A percentile compares a stretch with the other conserved stretches of the same genome.
phyloP scores from a whole-genome alignment of 2,329 filamentous ascomycete species.

The Pyrenophora seminiperda region DNA sequence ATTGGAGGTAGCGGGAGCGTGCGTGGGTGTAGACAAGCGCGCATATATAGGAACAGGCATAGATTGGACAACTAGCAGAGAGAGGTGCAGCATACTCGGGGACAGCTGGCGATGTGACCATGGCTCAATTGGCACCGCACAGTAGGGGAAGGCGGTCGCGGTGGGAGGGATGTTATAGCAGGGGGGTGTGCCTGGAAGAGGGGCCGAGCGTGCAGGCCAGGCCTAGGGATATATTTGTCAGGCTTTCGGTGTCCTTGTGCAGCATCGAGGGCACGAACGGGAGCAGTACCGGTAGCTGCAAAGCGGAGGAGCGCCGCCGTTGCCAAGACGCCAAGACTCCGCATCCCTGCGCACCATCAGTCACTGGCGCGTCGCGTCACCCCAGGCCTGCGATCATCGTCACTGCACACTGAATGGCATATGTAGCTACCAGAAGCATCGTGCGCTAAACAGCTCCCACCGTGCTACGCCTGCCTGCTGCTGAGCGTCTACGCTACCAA shows the following conservation, averaged over 20 bases:
- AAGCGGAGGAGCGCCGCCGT: slow-evolving; percentile 22
- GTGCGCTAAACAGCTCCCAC: neutral
- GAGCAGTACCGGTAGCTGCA: slow-evolving; percentile 18
- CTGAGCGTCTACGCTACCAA: slow-evolving; percentile 7
- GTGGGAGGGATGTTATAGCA: slow-evolving; percentile 9
- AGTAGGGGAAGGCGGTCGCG: slow-evolving; percentile 16
- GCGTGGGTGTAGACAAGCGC: neutral
- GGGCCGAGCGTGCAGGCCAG: slow-evolving; percentile 16
- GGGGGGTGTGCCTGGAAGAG: slow-evolving; percentile 18
- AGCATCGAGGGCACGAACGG: slow-evolving; percentile 24
- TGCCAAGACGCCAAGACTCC: slow-evolving; percentile 22
- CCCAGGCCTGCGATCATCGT: neutral
- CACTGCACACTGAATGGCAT: no score
- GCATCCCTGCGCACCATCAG: slow-evolving; percentile 11
- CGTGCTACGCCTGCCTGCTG: slow-evolving; percentile 14
- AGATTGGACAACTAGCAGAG: slow-evolving; percentile 17
- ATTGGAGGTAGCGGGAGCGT: neutral
- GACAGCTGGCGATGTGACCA: slow-evolving; percentile 51
- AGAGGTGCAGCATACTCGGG: slow-evolving; percentile 48
- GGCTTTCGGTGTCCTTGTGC: slow-evolving; percentile 20
- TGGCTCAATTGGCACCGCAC: slow-evolving; percentile 41
- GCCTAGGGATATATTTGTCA: slow-evolving; percentile 20
- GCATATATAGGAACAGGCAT: slow-evolving; percentile 1
- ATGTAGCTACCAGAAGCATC: neutral
- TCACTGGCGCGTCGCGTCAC: slow-evolving; percentile 25